Base-by-base conservation (phyloP, 441 rosid species). In the Populus hybrid region DNA sequence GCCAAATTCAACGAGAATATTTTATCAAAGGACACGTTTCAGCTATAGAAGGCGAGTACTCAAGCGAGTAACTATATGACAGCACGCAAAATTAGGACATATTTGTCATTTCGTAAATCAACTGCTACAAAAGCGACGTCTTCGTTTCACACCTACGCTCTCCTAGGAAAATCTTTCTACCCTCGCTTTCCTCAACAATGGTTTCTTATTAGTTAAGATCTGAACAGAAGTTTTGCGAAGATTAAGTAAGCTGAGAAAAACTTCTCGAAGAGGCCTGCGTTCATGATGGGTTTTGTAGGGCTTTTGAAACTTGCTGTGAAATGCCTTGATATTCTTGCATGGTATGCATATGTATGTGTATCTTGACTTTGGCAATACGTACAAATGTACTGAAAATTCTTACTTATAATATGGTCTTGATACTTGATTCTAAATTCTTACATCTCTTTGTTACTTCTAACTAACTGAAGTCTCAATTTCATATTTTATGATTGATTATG, bases 251-350 rank as follows among this genome's bases (percentile, higher is more conserved):
- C 70, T 36, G 12, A 14, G 70, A 40, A 6, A 70, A 14, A 10
- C 12, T 23, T 26, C 11, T 26, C 61, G 9, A 16, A 61, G 4
- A 24, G 42, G 28, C 30, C 70, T 42, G 38, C 7, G 67, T n/a
- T 67, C 32, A 6, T 23, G 18, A 67, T 82, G 84, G 75, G 68
- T 30, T 78, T 76, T 9, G 20, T 8, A 11, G 72, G 64, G 71
- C 35, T 80, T 65, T 24, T 78, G 34, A 73, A 73, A 50, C 34
- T 81, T 73, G 50, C 65, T 24, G 26, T 78, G 50, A 72, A 73
- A 64, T 67, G 80, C 78, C 70, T 83, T 40, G 71, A 78, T 70
- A 5, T 66, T 79, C 67, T 83, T 76, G 84, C 83, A 5, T 76
- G 82, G 83, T 75, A 71, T 24, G 20, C 21, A 11, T 20, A n/a